Percentiles rank a stretch among this genome's conserved stretches.
phyloP scores from a whole-genome alignment of 208 protist species.

The Leishmania turanica region DNA sequence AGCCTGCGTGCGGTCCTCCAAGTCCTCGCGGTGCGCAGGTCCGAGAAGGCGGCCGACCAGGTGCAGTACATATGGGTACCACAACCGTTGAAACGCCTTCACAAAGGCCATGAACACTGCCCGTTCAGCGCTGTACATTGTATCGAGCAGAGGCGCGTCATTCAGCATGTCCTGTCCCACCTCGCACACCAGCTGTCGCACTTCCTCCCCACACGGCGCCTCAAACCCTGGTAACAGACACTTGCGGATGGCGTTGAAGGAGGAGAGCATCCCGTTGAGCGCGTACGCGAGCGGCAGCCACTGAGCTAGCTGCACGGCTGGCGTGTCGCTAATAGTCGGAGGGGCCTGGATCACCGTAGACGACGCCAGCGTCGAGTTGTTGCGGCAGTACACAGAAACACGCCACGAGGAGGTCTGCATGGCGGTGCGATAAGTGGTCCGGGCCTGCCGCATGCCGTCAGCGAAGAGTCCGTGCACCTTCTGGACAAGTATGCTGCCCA shows the following conservation, averaged over 20 bases:
- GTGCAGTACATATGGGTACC: slow-evolving; percentile 62
- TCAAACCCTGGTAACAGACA: slow-evolving; percentile 65
- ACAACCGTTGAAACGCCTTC: slow-evolving; percentile 58
- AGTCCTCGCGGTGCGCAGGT: slow-evolving; percentile 50
- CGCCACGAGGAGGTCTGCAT: slow-evolving; percentile 71
- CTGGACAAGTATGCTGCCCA: slow-evolving; percentile 44
- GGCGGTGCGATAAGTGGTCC: slow-evolving; percentile 54
- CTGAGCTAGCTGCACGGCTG: slow-evolving; percentile 49
- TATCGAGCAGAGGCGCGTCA: slow-evolving; percentile 55
- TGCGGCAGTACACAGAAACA: slow-evolving; percentile 25
- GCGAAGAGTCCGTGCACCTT: slow-evolving; percentile 66
- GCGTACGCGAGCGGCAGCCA: slow-evolving; percentile 85
- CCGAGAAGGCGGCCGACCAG: slow-evolving; percentile 53
- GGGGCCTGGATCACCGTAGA: slow-evolving; percentile 12
- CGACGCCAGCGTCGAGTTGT: slow-evolving; percentile 14
- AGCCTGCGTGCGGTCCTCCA: slow-evolving; percentile 35
- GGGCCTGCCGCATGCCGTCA: slow-evolving; percentile 57
- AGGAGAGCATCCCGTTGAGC: slow-evolving; percentile 73
- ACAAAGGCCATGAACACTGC: slow-evolving; percentile 54
- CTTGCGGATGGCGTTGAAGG: slow-evolving; percentile 80
- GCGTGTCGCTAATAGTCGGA: slow-evolving; percentile 16
- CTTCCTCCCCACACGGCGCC: slow-evolving; percentile 43
- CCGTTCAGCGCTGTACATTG: slow-evolving; percentile 59
- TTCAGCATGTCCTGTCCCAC: slow-evolving; percentile 63
- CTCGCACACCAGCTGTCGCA: slow-evolving; percentile 47